Conservation (phyloP, 148 eudicot species). For the Beta vulgaris region DNA sequence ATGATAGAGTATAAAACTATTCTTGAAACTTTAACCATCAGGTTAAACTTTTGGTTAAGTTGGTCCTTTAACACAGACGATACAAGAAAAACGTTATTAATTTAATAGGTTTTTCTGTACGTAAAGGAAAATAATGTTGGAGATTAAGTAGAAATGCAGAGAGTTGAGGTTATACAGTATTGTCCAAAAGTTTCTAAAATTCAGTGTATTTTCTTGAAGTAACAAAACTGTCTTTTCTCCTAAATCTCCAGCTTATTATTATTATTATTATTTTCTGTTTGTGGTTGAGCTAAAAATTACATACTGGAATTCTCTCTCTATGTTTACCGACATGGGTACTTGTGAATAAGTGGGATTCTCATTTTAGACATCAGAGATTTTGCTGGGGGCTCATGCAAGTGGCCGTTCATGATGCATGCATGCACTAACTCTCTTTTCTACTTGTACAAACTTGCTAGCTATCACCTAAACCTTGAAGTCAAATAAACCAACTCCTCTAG, state of each 20-base stretch:
- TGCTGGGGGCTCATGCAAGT: constrained; percentile 18
- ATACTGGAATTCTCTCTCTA: constrained; percentile 3
- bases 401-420: constrained; percentile 16
- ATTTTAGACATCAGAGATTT: constrained; percentile 22
- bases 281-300: neutral
- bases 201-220: constrained; percentile 61
- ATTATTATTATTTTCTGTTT: neutral
- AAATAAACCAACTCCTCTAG: too few species aligned
- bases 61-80: too few species aligned
- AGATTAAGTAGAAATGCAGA: constrained; percentile 24
- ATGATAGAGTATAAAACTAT: too few species aligned
- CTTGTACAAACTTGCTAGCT: too few species aligned
- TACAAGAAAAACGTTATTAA: neutral
- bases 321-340: constrained; percentile 39
- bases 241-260: constrained; percentile 14
- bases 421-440: neutral
- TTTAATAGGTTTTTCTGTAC: neutral
- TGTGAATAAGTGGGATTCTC: constrained; percentile 34
- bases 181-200: constrained; percentile 42
- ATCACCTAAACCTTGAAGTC: too few species aligned
- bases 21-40: too few species aligned
- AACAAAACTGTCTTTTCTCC: constrained; percentile 36
- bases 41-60: too few species aligned
- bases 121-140: constrained; percentile 7
- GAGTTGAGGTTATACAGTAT: constrained; percentile 5